Evolutionary conservation across 345 rosid species (phyloP), one percentile per base, ranked within the genome.

Genomic region (Salix arbutifolia): DNA sequence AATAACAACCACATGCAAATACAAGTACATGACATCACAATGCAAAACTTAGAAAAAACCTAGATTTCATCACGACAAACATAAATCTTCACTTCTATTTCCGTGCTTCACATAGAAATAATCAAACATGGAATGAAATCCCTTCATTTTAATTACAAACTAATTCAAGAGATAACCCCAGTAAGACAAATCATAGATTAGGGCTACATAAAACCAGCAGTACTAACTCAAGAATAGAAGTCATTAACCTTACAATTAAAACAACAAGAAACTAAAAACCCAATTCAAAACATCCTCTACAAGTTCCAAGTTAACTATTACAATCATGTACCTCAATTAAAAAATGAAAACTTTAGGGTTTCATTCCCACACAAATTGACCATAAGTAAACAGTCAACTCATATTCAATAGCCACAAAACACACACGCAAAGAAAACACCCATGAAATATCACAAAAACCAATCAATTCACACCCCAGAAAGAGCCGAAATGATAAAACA

Each of bases 341-440:
- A 28, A 79, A 75, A 77, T 72, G 65, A 62, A 78, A 76, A 61
- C 44, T 67, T 71, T 89, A 89, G 91, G 92, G 90, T 88, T 91
- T 76, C 70, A 65, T 11, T 28, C 31, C 23, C 37, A 44, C 60
- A 52, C 42, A 52, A 84, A 83, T 81, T 85, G 79, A 78, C 69
- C 75, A 71, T 70, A 53, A 79, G 72, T 76, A 84, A 89, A 83
- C 75, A 87, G 86, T 81, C 21, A 75, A 72, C 73, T 74, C 31
- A 71, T 69, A 65, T 75, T 50, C 67, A 37, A 65, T 71, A 76
- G 80, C 71, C 71, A 70, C 72, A 73, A 75, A 77, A 80, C 52
- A 73, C 71, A 30, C n/a, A 53, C 37, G 5, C 37, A 33, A 4
- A 65, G 67, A 78, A 26, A 77, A 73, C 67, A 69, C 72, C 70